Base-by-base conservation (phyloP, 2,329 filamentous ascomycete species). In the Cercospora sp. region DNA sequence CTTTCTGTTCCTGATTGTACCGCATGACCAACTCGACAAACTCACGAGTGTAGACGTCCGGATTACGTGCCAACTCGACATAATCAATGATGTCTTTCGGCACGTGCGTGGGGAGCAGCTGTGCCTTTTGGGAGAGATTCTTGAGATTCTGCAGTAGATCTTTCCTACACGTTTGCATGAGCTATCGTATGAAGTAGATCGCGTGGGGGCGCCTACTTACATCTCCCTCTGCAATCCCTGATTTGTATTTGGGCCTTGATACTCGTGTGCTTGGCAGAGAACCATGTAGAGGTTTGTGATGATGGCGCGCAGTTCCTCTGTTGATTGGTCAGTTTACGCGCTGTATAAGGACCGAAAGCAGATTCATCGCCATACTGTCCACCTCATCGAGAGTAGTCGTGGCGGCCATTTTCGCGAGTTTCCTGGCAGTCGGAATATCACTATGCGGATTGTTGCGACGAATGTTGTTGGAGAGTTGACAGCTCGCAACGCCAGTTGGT, bases 1-100 rank as follows among this genome's bases (percentile, higher is more conserved):
- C 88, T 72, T 87, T 88, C 62, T 89, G 78, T 77, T 87, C 84
- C 74, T 89, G 87, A 71, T 90, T 90, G 60, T 85, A 84, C 69
- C 84, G 82, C 79, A 89, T 87, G 8, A 88, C 86, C 30, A 86
- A 80, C 78, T 90, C 88, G 55, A 90, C 86, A 70, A 89, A 89
- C 72, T 90, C 87, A 57, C 88, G 83, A 8, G 87, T 89, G 78
- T 89, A 90, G 72, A 90, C 89, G 73, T 90, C 88, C 7, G 88
- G 88, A 73, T 90, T 90, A 23, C 88, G 85, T 18, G 86, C 84
- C 20, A 84, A 81, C 73, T 89, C 87, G 36, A 90, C 86, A 75
- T 89, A 90, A 71, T 88, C 85, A 72, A 89, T 88, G 33, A 90
- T 86, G 72, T 89, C 87, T 4, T 86, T 83, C 0, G 88, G 87